Conservation (phyloP, 352 stramenopile genomes). For the Phytophthora hibernalis region DNA sequence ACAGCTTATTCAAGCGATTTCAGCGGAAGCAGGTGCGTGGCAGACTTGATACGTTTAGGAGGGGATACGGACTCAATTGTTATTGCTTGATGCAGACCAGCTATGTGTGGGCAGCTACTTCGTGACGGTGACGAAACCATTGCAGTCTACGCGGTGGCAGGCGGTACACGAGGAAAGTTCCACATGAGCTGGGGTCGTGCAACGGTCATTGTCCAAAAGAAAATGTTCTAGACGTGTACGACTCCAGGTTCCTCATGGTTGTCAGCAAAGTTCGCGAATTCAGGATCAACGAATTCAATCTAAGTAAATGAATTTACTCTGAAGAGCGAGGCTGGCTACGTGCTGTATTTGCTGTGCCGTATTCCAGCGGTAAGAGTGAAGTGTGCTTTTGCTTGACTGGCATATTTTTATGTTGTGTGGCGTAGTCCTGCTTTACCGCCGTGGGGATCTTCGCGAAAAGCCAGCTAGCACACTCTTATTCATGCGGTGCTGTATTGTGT, state of each 20-base stretch:
- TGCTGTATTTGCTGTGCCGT: background rate
- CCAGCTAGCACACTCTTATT: background rate
- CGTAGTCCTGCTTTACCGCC: background rate
- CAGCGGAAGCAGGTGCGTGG: constrained; percentile 39
- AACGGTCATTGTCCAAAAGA: constrained; percentile 73
- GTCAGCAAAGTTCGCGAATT: background rate
- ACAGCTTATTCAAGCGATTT: constrained; percentile 44
- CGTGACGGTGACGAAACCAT: constrained; percentile 66
- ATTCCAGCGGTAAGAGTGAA: background rate
- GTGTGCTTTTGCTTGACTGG: background rate
- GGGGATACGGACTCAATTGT: background rate
- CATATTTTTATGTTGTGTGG: background rate
- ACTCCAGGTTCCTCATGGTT: background rate
- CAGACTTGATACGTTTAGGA: background rate
- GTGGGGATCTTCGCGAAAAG: background rate
- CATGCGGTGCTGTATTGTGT: background rate
- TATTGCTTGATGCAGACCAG: constrained; percentile 36
- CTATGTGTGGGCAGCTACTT: constrained; percentile 62
- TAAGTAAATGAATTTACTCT: background rate
- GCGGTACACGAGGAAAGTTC: constrained; percentile 64
- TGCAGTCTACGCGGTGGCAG: constrained; percentile 65
- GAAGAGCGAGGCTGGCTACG: background rate
- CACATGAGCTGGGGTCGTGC: constrained; percentile 72
- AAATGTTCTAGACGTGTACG: constrained; percentile 44
- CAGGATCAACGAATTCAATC: background rate